Evolutionary conservation across 2,329 filamentous ascomycete species (phyloP).

Genomic region (Colletotrichum sp.): DNA sequence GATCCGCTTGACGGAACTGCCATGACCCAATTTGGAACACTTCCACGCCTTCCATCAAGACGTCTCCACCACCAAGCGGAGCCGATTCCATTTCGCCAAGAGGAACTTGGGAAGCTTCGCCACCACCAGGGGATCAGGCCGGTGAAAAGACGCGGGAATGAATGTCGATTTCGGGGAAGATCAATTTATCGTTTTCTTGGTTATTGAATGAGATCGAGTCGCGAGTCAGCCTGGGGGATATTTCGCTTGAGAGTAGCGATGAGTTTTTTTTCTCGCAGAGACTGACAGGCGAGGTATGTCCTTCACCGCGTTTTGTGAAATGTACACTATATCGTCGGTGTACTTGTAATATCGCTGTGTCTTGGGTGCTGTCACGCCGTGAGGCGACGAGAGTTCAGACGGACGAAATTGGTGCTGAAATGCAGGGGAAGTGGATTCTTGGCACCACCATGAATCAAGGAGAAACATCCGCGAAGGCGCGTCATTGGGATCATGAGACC

Average conservation of each 20-base stretch:
- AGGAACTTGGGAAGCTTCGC: slow-evolving; percentile 10
- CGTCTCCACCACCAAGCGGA: neutral
- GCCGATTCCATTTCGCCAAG: slow-evolving; percentile 10
- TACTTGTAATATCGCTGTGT: neutral
- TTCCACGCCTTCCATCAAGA: neutral
- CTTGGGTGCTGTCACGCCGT: neutral
- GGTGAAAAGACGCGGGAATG: neutral
- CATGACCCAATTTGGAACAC: neutral
- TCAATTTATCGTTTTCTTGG: neutral
- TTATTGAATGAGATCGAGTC: neutral
- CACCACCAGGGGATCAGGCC: neutral
- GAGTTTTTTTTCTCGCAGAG: neutral
- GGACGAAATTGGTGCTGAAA: slow-evolving; percentile 5
- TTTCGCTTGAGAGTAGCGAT: neutral
- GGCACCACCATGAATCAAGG: slow-evolving; percentile 5
- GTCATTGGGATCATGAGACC: neutral
- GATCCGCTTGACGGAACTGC: neutral
- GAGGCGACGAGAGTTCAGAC: neutral
- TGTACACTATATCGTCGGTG: neutral
- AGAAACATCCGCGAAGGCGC: neutral
- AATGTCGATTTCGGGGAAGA: neutral
- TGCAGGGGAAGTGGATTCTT: slow-evolving; percentile 18
- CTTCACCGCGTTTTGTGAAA: neutral
- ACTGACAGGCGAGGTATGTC: neutral
- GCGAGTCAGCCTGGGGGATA: slow-evolving; percentile 1